phyloP scores from a whole-genome alignment of 1,284 basidiomycete species.

The Heterobasidion occidentale region DNA sequence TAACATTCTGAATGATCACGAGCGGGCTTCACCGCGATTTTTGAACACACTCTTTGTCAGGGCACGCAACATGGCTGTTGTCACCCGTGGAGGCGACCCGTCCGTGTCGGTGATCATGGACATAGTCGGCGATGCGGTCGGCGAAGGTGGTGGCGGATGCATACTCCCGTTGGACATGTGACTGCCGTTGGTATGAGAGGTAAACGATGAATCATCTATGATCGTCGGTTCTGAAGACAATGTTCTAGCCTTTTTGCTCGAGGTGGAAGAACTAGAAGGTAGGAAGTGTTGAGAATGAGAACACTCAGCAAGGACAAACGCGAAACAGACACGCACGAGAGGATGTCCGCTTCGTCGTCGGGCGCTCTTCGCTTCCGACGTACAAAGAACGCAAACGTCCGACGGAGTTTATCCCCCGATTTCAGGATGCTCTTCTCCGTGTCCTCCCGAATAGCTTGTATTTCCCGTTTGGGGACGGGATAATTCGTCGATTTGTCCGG shows the following conservation, averaged over 20 bases:
- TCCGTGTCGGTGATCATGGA: constrained; percentile 14
- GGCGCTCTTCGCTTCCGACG: constrained; percentile 12
- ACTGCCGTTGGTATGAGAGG: constrained; percentile 10
- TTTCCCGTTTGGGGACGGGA: constrained; percentile 9
- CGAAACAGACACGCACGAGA: constrained; percentile 1
- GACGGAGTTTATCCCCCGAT: constrained; percentile 8
- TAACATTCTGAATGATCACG: not conserved
- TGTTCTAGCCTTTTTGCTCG: constrained; percentile 18
- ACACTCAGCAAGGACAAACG: not conserved
- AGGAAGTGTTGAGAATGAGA: not conserved
- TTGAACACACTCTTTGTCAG: constrained; percentile 44
- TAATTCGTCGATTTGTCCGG: constrained; percentile 5
- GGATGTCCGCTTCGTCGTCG: constrained; percentile 8
- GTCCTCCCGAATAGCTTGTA: constrained; percentile 8
- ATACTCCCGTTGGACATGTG: not conserved
- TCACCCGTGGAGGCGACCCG: constrained; percentile 24
- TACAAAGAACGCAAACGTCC: constrained; percentile 8
- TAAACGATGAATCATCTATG: constrained; percentile 2
- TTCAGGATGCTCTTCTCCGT: constrained; percentile 6
- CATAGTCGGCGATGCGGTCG: constrained; percentile 26
- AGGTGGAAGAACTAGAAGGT: constrained; percentile 11
- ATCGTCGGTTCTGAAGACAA: constrained; percentile 8
- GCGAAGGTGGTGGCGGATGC: constrained; percentile 17
- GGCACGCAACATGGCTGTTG: constrained; percentile 62
- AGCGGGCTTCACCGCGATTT: not conserved